These are phyloP conservation scores for Ogataea glucozyma DNA, from an alignment of 805 yeast species.

Conservation along the genomic window DNA sequence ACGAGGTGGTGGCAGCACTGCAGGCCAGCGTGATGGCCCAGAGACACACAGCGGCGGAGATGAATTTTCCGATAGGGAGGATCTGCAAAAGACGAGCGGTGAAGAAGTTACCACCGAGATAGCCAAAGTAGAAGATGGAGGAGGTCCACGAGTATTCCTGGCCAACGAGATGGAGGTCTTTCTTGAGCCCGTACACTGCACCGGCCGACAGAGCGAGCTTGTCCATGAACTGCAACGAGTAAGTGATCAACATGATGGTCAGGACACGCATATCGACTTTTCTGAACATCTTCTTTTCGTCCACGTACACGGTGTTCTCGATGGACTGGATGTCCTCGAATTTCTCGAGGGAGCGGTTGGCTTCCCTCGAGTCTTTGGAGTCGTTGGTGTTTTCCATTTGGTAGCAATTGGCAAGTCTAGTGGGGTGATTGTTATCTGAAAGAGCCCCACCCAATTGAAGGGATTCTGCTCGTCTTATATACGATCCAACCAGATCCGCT, in stretches of 20 bases:
- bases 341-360: constrained; percentile 8
- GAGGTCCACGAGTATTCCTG: constrained; percentile 38
- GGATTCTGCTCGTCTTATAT: neutral
- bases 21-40: constrained; percentile 70
- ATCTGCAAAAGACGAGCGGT: constrained; percentile 49
- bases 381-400: neutral
- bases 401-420: neutral
- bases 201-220: constrained; percentile 54
- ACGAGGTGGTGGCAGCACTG: constrained; percentile 43
- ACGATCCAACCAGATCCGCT: neutral
- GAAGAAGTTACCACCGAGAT: constrained; percentile 56
- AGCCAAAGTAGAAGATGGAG: constrained; percentile 52
- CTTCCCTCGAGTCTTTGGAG: constrained; percentile 1
- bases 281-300: constrained; percentile 23
- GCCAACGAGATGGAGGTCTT: constrained; percentile 51
- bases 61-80: constrained; percentile 56
- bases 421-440: too few relatives aligned
- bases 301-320: constrained; percentile 17
- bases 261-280: constrained; percentile 53
- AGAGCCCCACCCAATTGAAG: too few relatives aligned
- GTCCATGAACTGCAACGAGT: constrained; percentile 55
- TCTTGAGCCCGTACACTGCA: constrained; percentile 54
- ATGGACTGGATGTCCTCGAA: constrained; percentile 16
- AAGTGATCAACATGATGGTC: constrained; percentile 50
- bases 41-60: constrained; percentile 47